These are phyloP conservation scores for Calocybe gangraenosa DNA, from an alignment of 768 basidiomycete genomes.

Conservation along the genomic window DNA sequence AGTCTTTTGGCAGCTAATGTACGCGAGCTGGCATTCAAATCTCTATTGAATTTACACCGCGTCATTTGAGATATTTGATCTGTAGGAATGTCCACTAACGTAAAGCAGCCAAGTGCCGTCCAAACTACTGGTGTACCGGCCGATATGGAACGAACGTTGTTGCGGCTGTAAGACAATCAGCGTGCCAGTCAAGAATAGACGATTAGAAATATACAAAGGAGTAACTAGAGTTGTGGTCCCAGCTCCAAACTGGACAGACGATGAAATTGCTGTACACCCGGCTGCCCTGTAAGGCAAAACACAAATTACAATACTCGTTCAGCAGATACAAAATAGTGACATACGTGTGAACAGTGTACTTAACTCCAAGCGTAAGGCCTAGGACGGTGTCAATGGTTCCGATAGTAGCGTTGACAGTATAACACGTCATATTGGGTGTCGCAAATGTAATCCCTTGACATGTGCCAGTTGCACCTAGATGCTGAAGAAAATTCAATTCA, in stretches of 20 bases:
- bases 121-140: constrained; percentile 3
- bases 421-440: constrained; percentile 2
- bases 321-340: not conserved
- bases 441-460: constrained; percentile 7
- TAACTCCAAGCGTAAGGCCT: constrained; percentile 3
- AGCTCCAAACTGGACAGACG: constrained; percentile 1
- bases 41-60: not conserved
- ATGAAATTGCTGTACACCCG: constrained; percentile 1
- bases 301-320: not conserved
- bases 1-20: constrained; percentile 1
- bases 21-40: constrained; percentile 7
- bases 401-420: constrained; percentile 1
- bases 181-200: not conserved
- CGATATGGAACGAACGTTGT: constrained; percentile 4
- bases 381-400: constrained; percentile 4
- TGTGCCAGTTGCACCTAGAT: constrained; percentile 1
- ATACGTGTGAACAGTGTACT: constrained; percentile 7
- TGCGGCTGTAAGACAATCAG: constrained; percentile 1
- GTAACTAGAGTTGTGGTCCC: constrained; percentile 4
- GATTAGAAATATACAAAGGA: constrained; percentile 3
- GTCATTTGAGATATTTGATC: not conserved
- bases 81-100: too few relatives aligned
- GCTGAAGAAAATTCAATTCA: too few relatives aligned
- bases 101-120: constrained; percentile 7
- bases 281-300: not conserved